Percentiles rank a stretch among this genome's conserved stretches.
Evolutionary conservation across 805 yeast species (phyloP).

Genomic region (Sungouiella blattae): DNA sequence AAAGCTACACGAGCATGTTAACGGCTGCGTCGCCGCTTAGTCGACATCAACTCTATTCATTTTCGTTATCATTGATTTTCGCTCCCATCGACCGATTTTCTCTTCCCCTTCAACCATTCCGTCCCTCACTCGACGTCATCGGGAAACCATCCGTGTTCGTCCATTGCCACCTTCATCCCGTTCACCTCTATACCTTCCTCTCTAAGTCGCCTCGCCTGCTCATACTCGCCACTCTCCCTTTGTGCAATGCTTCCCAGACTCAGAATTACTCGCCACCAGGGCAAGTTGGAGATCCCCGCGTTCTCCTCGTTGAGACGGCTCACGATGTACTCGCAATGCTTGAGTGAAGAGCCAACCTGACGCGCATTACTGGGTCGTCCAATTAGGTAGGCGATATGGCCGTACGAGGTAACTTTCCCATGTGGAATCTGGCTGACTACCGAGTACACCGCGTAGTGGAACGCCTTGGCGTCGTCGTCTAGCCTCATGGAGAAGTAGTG

Average conservation of each 20-base stretch:
- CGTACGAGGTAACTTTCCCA: conserved; percentile 65
- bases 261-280: conserved; percentile 80
- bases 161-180: conserved; percentile 38
- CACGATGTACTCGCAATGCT: conserved; percentile 33
- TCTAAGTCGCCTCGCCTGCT: conserved; percentile 44
- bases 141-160: conserved; percentile 70
- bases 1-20: no score
- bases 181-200: conserved; percentile 44
- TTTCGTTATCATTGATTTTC: no score
- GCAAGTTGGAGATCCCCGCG: conserved; percentile 37
- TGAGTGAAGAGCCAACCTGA: conserved; percentile 71
- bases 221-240: conserved; percentile 41
- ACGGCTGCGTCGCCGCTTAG: no score
- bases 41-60: no score
- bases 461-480: conserved; percentile 48
- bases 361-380: conserved; percentile 65
- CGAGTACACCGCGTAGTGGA: conserved; percentile 59
- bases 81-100: no score
- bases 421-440: conserved; percentile 52
- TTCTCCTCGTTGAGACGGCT: conserved; percentile 22
- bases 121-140: conserved; percentile 36
- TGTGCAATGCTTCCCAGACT: conserved; percentile 62
- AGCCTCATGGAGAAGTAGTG: conserved; percentile 1
- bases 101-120: no score
- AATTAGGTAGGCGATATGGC: conserved; percentile 66